Conservation (phyloP, 2,329 filamentous ascomycete genomes). For the Fusarium floridanum region DNA sequence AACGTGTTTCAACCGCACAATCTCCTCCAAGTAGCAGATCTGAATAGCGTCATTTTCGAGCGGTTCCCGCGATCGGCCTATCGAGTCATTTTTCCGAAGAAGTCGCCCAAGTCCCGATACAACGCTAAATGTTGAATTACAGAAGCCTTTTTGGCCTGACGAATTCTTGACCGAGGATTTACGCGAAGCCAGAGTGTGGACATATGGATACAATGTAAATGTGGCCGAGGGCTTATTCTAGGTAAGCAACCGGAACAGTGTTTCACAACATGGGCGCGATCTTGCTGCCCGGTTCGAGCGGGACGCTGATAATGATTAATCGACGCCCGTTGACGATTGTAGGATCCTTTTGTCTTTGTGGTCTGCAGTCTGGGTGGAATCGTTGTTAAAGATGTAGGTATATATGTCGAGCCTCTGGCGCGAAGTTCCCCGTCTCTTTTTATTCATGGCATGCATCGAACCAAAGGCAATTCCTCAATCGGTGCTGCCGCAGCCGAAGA, state of each 20-base stretch:
- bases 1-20: neutral
- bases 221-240: slow-evolving; percentile 52
- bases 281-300: slow-evolving; percentile 47
- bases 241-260: slow-evolving; percentile 54
- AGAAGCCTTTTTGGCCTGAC: slow-evolving; percentile 45
- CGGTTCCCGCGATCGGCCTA: neutral
- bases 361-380: slow-evolving; percentile 28
- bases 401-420: too few species aligned
- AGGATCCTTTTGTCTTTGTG: slow-evolving; percentile 52
- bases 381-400: too few species aligned
- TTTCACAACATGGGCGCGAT: slow-evolving; percentile 53
- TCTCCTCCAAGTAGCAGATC: neutral
- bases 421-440: too few species aligned
- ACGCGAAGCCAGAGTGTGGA: slow-evolving; percentile 53
- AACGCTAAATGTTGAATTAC: neutral
- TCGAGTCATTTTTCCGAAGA: neutral
- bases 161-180: slow-evolving; percentile 51
- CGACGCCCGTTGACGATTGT: neutral
- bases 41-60: slow-evolving; percentile 49
- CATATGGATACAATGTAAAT: slow-evolving; percentile 58
- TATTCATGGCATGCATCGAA: too few species aligned
- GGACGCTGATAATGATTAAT: slow-evolving; percentile 32
- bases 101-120: neutral
- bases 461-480: too few species aligned
- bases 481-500: too few species aligned